Base-by-base conservation (phyloP, 768 basidiomycete genomes). In the Amanita inopinata region DNA sequence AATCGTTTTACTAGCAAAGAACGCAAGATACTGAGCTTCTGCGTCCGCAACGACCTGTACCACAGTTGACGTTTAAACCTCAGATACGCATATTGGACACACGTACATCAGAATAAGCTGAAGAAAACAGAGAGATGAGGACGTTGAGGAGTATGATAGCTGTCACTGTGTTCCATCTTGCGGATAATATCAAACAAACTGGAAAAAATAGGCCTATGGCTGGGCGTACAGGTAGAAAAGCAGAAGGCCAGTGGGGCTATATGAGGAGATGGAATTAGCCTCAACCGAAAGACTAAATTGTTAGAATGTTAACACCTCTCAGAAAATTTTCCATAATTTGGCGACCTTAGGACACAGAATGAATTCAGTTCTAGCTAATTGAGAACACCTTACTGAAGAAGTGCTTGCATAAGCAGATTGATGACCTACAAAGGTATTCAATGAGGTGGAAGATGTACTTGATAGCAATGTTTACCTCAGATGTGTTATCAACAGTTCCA, bases 111-210 rank as follows among this genome's bases (percentile, higher is more conserved):
- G 81, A 77, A 54, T 94, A 94, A 0, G 91, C 90, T 38, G 90
- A 88, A 12, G 91, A 80, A 58, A 96, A 96, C 52, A 97, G 64
- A n/a, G 92, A 96, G 52, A 97, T 91, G 54, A 97, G 71, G 55
- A 97, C 80, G 56, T 97, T 97, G 57, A 96, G 74, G 38, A 96
- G 70, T 41, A 97, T 75, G 38, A 96, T 73, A 12, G 78, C 83
- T 2, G 87, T 83, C 15, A 80, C 73, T 41, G 88, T 73, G 61
- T 82, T 90, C 90, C 89, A 93, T 33, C 82, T 83, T 48, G 14
- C 10, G 20, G 33, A 12, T 23, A 34, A 34, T 14, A 53, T 35
- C 49, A 25, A 41, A 15, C 18, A 3, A 11, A 25, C 11, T 24
- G 20, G 38, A 28, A 46, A 37, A 35, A 32, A 46, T n/a, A 30